Percentiles rank a stretch among this genome's conserved stretches.
Evolutionary conservation across 305 asterid genomes (phyloP).

Genomic region (Galium porrigens): DNA sequence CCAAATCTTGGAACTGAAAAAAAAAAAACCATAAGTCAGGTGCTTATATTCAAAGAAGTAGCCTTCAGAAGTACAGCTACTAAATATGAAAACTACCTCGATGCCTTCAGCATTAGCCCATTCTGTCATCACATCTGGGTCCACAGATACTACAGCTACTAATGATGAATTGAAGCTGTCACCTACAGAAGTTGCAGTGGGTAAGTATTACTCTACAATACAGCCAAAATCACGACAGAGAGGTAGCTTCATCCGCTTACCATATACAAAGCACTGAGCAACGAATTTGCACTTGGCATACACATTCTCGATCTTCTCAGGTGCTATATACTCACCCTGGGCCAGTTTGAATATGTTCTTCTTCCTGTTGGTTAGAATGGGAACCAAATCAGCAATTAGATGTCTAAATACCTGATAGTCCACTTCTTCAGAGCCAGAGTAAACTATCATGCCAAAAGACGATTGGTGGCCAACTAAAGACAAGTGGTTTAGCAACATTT

Average conservation of each 20-base stretch:
- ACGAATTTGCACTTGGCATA: constrained; percentile 86
- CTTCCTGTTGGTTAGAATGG: constrained; percentile 45
- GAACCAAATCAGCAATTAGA: constrained; percentile 11
- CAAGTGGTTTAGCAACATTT: neutral
- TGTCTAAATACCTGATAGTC: neutral
- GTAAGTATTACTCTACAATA: constrained; percentile 18
- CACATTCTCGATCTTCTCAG: constrained; percentile 91
- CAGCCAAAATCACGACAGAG: neutral
- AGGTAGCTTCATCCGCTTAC: constrained; percentile 30
- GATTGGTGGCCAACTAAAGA: neutral
- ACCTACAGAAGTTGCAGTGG: constrained; percentile 31
- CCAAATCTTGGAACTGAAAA: constrained; percentile 54
- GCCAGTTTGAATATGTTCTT: constrained; percentile 94
- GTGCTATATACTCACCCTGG: constrained; percentile 95
- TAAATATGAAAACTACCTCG: constrained; percentile 32
- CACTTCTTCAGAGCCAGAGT: neutral
- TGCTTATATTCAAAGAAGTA: neutral
- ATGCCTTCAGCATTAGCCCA: constrained; percentile 89
- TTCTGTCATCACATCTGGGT: constrained; percentile 64
- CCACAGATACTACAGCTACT: constrained; percentile 73
- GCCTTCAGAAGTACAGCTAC: neutral
- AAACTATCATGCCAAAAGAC: neutral
- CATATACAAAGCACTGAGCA: constrained; percentile 82
- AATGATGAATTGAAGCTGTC: constrained; percentile 82
- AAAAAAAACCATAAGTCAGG: neutral